Evolutionary conservation across 441 rosid species (phyloP), one percentile per base, ranked within the genome.

Genomic region (Pelargonium fulgidum): DNA sequence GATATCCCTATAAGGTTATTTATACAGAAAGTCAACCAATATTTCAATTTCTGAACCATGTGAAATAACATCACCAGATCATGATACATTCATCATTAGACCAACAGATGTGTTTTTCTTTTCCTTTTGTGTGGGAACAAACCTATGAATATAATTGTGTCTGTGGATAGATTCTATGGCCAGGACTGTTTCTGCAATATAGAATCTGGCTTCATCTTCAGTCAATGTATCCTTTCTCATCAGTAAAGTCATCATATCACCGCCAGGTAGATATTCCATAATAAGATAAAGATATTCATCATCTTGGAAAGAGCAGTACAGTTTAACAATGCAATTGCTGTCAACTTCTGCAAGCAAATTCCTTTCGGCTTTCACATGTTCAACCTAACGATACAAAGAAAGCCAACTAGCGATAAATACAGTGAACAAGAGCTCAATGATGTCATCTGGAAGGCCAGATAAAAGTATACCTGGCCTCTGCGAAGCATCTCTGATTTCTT

Each of bases 61-160:
- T 19, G 16, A 65, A 70, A 67, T 65, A 22, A 56, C 19, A 61
- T 14, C 65, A 48, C 50, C 1, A 42, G 24, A 75, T n/a, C 48
- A 56, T 50, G 3, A 11, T 59, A 62, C 42, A 44, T 68, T 50
- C 4, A 20, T 63, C 58, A 33, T 66, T 77, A 68, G 66, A 88
- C 96, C 96, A 88, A 78, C 89, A 92, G 64, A 90, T 89, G 70
- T 90, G 52, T 47, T 47, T 47, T 41, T 4, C 33, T 4, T 20
- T 8, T 50, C n/a, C 3, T 1, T 61, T 24, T 10, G 24, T 24
- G 64, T 61, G 24, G 47, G 22, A 64, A 64, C 66, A 39, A 26
- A 76, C 79, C 76, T 68, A 66, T 72, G 79, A 33, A 72, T 76
- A 69, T 76, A 76, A 61, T 76, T 76, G 36, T 76, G 79, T 65